Evolutionary conservation across 495 filamentous ascomycete species (phyloP), one percentile per base, ranked within the genome.

Genomic region (Xylaria scruposa): DNA sequence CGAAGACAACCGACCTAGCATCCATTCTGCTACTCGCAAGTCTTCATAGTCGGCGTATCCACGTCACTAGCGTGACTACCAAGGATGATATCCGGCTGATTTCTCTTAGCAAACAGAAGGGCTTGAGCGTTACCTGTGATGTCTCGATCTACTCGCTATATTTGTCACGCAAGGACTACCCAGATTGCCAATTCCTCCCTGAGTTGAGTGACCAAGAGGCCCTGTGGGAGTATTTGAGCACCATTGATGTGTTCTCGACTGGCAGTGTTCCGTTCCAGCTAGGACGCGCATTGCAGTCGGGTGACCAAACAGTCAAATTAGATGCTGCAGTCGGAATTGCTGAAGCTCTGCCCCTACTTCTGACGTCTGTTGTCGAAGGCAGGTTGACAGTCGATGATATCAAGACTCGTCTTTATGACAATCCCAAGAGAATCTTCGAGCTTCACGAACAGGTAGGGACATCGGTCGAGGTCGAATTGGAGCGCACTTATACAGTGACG

Each of bases 371-470:
- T 36, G 85, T 90, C 19, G 91, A 94, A 78, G 92, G 93, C 67
- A 90, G 85, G 72, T 80, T 96, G 74, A 93, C 91, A 1, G 80
- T 94, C 40, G 91, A 94, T 38, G 92, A 95, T 75, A 84, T 96
- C 77, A 90, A 85, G 68, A 77, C 84, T 36, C 88, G 90, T 21
- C 86, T 96, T 2, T 91, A 95, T 76, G 90, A 94, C 73, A 94
- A 94, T 74, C 93, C 93, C 24, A 94, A 91, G 85, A 88, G 87
- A 75, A 96, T 96, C 72, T 96, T 95, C 70, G 92, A 95, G 83
- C 86, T 96, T 59, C 93, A 96, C 73, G 93, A 96, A 73, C 93
- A 96, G 78, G 82, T 89, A 21, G 91, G 90, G 69, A 90, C 91
- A 67, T 89, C 87, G 13, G 83, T 95, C 38, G 93, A 96, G 81